phyloP scores from a whole-genome alignment of 139 green algal species.

The Chlamydomonas incerta region DNA sequence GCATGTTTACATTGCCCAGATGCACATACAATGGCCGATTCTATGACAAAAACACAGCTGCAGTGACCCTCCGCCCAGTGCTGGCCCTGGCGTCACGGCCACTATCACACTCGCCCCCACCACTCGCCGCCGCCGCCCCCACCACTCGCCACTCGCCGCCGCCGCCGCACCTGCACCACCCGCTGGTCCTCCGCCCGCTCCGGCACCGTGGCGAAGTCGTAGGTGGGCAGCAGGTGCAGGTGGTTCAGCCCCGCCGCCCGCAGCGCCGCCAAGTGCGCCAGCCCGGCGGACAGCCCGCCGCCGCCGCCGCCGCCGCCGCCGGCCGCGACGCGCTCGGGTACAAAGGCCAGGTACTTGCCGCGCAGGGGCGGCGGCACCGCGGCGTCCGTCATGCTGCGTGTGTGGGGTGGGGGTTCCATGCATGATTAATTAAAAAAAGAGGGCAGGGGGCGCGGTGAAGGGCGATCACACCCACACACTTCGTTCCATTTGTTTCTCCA shows the following conservation, averaged over 20 bases:
- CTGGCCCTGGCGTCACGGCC: too few relatives aligned
- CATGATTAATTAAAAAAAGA: too few relatives aligned
- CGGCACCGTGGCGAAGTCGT: conserved; percentile 89
- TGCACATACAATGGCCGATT: background rate
- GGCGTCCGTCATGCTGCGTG: conserved; percentile 72
- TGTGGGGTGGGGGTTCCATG: background rate
- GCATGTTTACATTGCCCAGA: too few relatives aligned
- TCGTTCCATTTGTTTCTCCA: too few relatives aligned
- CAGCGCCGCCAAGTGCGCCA: conserved; percentile 52
- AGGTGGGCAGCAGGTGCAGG: conserved; percentile 91
- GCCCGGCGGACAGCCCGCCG: conserved; percentile 18
- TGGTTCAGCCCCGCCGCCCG: conserved; percentile 79
- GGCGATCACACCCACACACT: too few relatives aligned
- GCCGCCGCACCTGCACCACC: conserved; percentile 24
- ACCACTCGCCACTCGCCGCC: background rate
- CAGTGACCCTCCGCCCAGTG: too few relatives aligned
- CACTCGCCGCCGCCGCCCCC: too few relatives aligned
- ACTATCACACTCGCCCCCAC: too few relatives aligned
- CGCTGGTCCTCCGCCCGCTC: conserved; percentile 78
- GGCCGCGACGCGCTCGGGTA: conserved; percentile 35
- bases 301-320: background rate
- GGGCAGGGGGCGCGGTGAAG: background rate
- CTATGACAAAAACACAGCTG: too few relatives aligned
- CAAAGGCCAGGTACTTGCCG: conserved; percentile 90
- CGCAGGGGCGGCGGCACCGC: conserved; percentile 67